These are phyloP conservation scores for Pseudocercospora ulei DNA, from an alignment of 2,329 filamentous ascomycete species.

Conservation along the genomic window DNA sequence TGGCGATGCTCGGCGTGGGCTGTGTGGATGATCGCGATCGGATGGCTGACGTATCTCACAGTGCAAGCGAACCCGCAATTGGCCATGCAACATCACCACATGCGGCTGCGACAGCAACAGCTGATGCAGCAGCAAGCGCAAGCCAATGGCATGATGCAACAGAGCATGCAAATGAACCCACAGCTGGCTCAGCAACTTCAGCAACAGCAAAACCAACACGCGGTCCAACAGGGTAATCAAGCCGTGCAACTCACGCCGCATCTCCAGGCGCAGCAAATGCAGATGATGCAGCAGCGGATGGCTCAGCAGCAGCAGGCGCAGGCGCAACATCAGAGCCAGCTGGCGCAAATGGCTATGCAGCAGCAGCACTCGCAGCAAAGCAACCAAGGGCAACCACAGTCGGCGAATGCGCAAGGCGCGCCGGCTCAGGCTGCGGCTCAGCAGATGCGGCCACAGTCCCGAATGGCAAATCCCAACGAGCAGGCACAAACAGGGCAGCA, in stretches of 20 bases:
- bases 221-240: conserved; percentile 20
- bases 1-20: neutral
- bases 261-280: conserved; percentile 36
- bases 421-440: conserved; percentile 29
- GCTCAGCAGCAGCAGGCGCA: conserved; percentile 35
- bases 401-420: conserved; percentile 35
- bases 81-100: conserved; percentile 32
- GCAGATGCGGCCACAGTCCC: conserved; percentile 38
- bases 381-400: conserved; percentile 40
- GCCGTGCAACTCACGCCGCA: conserved; percentile 23
- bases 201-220: conserved; percentile 33
- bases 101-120: conserved; percentile 42
- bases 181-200: conserved; percentile 36
- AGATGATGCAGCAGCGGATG: conserved; percentile 35
- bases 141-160: conserved; percentile 28
- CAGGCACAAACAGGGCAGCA: conserved; percentile 29
- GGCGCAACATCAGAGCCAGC: conserved; percentile 36
- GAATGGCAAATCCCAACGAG: conserved; percentile 31
- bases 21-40: neutral
- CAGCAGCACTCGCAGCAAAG: conserved; percentile 44
- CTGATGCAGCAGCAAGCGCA: conserved; percentile 37
- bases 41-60: conserved; percentile 36
- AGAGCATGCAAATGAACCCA: conserved; percentile 31
- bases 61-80: conserved; percentile 33
- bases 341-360: conserved; percentile 39